Conservation (phyloP, 192 early-diverging fungal species). For the Coemansia sp. region DNA sequence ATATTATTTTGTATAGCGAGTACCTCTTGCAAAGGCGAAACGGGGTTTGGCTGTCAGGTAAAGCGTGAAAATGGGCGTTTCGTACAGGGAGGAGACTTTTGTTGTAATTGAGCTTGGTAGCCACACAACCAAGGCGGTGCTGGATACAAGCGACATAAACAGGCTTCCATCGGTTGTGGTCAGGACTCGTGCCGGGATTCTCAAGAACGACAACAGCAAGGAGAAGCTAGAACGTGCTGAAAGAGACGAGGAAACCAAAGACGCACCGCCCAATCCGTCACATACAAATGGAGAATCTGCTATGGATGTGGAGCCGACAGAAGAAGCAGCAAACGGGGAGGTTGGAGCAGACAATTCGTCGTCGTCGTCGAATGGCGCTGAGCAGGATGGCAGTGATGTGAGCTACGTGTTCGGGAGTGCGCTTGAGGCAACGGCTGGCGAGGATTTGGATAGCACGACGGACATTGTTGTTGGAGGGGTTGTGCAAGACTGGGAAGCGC, state of each 20-base stretch:
- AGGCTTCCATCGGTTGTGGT: conserved; percentile 65
- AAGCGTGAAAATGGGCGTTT: conserved; percentile 21
- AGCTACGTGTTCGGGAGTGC: conserved; percentile 47
- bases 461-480: conserved; percentile 61
- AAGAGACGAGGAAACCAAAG: background rate
- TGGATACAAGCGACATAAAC: conserved; percentile 74
- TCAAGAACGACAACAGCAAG: conserved; percentile 5
- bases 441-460: conserved; percentile 31
- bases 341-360: background rate
- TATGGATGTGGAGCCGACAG: conserved; percentile 4
- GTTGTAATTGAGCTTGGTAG: conserved; percentile 89
- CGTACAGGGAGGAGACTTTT: conserved; percentile 72
- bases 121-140: conserved; percentile 72
- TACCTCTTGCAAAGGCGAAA: too few species aligned
- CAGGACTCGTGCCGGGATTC: conserved; percentile 30
- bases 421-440: conserved; percentile 32
- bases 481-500: conserved; percentile 70
- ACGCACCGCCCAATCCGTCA: background rate
- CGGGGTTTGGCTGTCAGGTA: too few species aligned
- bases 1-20: background rate
- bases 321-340: background rate
- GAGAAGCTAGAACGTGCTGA: background rate
- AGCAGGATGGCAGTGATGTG: conserved; percentile 19
- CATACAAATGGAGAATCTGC: background rate
- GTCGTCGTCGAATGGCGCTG: background rate